phyloP scores from a whole-genome alignment of 1,139 yeast species.

The Zygoascus hellenicus region DNA sequence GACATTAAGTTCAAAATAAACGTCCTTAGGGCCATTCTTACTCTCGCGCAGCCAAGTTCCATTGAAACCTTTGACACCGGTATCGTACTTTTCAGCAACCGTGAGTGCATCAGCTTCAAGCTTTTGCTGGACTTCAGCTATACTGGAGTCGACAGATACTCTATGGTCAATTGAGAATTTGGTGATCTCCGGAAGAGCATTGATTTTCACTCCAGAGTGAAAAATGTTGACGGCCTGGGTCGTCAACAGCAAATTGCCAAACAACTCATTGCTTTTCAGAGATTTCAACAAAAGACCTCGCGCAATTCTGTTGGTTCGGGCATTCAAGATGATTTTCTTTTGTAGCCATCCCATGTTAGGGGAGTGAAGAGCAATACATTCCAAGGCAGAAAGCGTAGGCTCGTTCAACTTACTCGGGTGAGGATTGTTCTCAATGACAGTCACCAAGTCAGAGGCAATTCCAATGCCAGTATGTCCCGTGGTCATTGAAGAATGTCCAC shows the following conservation, averaged over 20 bases:
- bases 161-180: slow-evolving; percentile 50
- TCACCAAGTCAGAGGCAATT: slow-evolving; percentile 50
- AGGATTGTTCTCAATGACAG: slow-evolving; percentile 46
- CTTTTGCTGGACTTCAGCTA: slow-evolving; percentile 37
- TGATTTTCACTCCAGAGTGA: slow-evolving; percentile 56
- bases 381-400: slow-evolving; percentile 44
- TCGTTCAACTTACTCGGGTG: slow-evolving; percentile 45
- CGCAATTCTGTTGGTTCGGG: slow-evolving; percentile 13
- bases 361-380: slow-evolving; percentile 45
- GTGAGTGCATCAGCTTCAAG: slow-evolving; percentile 31
- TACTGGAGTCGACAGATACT: slow-evolving; percentile 45
- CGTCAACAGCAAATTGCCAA: slow-evolving; percentile 47
- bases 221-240: slow-evolving; percentile 59
- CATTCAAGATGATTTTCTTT: slow-evolving; percentile 14
- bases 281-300: slow-evolving; percentile 12
- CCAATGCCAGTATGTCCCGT: slow-evolving; percentile 73
- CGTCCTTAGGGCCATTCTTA: slow-evolving; percentile 28
- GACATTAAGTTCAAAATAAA: slow-evolving; percentile 32
- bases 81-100: slow-evolving; percentile 41
- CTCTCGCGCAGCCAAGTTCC: slow-evolving; percentile 9
- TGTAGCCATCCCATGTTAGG: slow-evolving; percentile 20
- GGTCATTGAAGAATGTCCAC: slow-evolving; percentile 73
- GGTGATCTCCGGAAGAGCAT: slow-evolving; percentile 64
- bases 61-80: slow-evolving; percentile 33
- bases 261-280: slow-evolving; percentile 9